Evolutionary conservation across 148 eudicot species (phyloP).

Genomic region (Chenopodium suecicum): DNA sequence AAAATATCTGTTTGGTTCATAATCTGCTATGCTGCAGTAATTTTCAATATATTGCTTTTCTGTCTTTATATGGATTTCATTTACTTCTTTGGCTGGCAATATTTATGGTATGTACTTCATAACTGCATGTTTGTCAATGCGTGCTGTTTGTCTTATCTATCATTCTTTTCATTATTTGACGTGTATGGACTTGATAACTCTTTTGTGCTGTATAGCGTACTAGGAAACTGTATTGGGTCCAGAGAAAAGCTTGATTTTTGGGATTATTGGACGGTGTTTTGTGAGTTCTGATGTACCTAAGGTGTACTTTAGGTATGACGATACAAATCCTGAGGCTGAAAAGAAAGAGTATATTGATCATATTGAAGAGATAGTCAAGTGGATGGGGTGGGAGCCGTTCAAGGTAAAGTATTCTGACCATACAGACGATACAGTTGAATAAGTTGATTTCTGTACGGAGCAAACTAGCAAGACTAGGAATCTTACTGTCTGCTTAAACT

Average conservation of each 20-base stretch:
- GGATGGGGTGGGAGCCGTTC: conserved; percentile 99
- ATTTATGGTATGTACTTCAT: neutral
- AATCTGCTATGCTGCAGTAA: neutral
- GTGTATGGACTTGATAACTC: neutral
- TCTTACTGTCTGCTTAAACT: neutral
- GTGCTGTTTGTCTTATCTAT: neutral
- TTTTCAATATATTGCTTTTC: neutral
- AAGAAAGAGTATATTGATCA: conserved; percentile 60
- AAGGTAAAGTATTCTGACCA: conserved; percentile 46
- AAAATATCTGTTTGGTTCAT: neutral
- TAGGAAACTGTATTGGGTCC: neutral
- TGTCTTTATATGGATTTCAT: neutral
- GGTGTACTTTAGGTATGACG: conserved; percentile 66
- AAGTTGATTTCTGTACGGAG: neutral
- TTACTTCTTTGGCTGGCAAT: neutral
- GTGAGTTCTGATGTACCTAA: conserved; percentile 1
- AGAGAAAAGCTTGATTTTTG: neutral
- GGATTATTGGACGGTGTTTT: neutral
- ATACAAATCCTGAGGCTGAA: conserved; percentile 98
- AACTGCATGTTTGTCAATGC: neutral
- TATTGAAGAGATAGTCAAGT: conserved; percentile 64
- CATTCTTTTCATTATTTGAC: neutral
- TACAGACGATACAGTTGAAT: no score
- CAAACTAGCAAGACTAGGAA: neutral
- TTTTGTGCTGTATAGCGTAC: neutral